These are phyloP conservation scores for Syncephalastrum racemosum DNA, from an alignment of 371 early-diverging fungal species.

Conservation along the genomic window DNA sequence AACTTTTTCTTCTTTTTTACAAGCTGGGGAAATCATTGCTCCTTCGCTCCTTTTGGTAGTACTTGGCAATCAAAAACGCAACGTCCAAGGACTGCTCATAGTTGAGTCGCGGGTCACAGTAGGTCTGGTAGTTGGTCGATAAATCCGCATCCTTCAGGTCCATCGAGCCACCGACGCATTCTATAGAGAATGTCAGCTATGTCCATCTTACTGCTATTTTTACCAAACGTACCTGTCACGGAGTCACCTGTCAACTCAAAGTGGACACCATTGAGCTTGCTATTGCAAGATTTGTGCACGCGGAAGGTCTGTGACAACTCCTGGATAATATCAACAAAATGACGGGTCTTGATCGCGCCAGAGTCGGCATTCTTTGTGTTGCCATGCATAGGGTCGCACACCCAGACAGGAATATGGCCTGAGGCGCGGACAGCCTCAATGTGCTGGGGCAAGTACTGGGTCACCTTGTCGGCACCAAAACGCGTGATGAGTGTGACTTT, in stretches of 20 bases:
- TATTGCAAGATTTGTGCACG: constrained; percentile 74
- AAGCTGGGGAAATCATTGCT: constrained; percentile 39
- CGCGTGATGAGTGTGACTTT: constrained; percentile 95
- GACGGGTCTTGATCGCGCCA: constrained; percentile 88
- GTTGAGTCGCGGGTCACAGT: constrained; percentile 94
- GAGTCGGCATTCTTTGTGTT: constrained; percentile 81
- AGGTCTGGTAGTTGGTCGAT: constrained; percentile 87
- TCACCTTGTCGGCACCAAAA: constrained; percentile 87
- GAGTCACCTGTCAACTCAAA: constrained; percentile 94
- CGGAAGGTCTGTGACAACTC: constrained; percentile 83
- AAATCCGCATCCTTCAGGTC: constrained; percentile 81
- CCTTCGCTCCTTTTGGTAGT: constrained; percentile 67
- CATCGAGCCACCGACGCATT: constrained; percentile 96
- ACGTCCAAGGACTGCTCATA: constrained; percentile 96
- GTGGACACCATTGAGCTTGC: constrained; percentile 92
- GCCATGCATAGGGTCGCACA: constrained; percentile 98
- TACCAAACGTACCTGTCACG: constrained; percentile 60
- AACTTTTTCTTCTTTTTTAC: constrained; percentile 12
- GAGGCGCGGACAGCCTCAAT: constrained; percentile 86
- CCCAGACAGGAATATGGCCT: constrained; percentile 91
- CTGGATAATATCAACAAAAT: constrained; percentile 78
- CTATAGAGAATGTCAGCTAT: constrained; percentile 32
- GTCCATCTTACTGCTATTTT: not conserved
- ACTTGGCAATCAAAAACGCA: constrained; percentile 91
- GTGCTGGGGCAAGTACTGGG: constrained; percentile 80